Percentiles rank a stretch among this genome's conserved stretches.
phyloP scores from a whole-genome alignment of 78 protist genomes.

The Cavenderia fasciculata region DNA sequence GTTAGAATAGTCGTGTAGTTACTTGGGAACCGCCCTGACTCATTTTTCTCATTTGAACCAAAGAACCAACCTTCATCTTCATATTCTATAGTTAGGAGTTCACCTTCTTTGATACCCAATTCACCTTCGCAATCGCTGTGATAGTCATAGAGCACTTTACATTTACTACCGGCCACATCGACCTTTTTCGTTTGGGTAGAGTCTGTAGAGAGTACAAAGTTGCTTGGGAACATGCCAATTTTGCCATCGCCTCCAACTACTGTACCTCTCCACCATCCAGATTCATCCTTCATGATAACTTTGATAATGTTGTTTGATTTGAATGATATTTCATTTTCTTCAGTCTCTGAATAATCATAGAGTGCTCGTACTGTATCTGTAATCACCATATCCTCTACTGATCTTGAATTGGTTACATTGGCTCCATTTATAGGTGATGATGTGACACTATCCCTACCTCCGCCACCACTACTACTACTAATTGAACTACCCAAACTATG shows the following conservation, averaged over 20 bases:
- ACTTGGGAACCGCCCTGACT: slow-evolving; percentile 47
- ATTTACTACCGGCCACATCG: slow-evolving; percentile 40
- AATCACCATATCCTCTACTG: no score
- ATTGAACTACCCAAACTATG: neutral
- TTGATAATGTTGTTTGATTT: slow-evolving; percentile 50
- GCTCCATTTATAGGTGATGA: neutral
- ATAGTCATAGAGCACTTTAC: slow-evolving; percentile 72
- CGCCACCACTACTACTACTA: neutral
- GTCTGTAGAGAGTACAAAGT: slow-evolving; percentile 13
- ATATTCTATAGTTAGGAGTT: slow-evolving; percentile 54
- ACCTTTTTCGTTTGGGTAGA: slow-evolving; percentile 6
- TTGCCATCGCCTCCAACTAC: slow-evolving; percentile 37
- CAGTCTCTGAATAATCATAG: slow-evolving; percentile 75
- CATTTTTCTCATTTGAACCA: slow-evolving; percentile 46
- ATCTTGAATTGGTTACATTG: no score
- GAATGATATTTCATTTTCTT: slow-evolving; percentile 74
- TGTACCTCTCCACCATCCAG: slow-evolving; percentile 84
- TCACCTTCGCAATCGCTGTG: slow-evolving; percentile 71
- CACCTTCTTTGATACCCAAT: slow-evolving; percentile 71
- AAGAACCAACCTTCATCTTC: slow-evolving; percentile 84
- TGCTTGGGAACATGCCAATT: slow-evolving; percentile 77
- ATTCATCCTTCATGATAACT: slow-evolving; percentile 70
- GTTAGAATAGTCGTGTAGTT: no score
- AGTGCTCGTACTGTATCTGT: slow-evolving; percentile 70
- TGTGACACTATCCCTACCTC: neutral